These are phyloP conservation scores for Trametes sanguinea DNA, from an alignment of 768 basidiomycete species.

Conservation along the genomic window DNA sequence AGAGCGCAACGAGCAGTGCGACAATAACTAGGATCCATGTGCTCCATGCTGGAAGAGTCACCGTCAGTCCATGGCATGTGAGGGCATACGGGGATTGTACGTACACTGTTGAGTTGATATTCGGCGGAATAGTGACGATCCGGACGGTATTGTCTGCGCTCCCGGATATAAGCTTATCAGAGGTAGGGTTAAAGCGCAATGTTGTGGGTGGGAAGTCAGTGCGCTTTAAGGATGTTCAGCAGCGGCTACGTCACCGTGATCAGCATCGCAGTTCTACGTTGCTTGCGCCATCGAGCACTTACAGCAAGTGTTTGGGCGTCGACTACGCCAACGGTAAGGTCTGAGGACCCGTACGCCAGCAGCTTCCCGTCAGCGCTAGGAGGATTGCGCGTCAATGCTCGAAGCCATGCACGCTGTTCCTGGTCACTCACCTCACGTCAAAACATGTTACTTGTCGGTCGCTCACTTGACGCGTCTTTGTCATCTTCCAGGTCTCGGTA, in stretches of 20 bases:
- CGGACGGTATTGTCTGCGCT: slow-evolving; percentile 90
- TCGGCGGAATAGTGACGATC: slow-evolving; percentile 70
- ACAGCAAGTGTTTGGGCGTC: slow-evolving; percentile 81
- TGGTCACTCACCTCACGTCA: slow-evolving; percentile 69
- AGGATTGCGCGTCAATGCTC: background rate
- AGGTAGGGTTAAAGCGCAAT: slow-evolving; percentile 82
- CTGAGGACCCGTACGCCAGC: slow-evolving; percentile 85
- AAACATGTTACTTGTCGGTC: slow-evolving; percentile 85
- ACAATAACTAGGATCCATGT: slow-evolving; percentile 32
- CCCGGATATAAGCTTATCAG: slow-evolving; percentile 80
- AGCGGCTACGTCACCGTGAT: slow-evolving; percentile 57
- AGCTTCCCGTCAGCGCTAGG: slow-evolving; percentile 76
- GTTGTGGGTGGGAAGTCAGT: slow-evolving; percentile 94
- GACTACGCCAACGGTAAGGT: slow-evolving; percentile 80
- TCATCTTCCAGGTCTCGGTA: slow-evolving; percentile 63
- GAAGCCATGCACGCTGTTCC: background rate
- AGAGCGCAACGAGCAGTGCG: slow-evolving; percentile 33
- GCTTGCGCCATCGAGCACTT: slow-evolving; percentile 28
- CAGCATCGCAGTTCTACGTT: too few species aligned
- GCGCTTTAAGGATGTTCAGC: slow-evolving; percentile 86
- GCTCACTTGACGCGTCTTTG: slow-evolving; percentile 69
- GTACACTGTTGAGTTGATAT: slow-evolving; percentile 53
- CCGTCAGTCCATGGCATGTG: background rate
- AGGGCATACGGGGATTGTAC: slow-evolving; percentile 31
- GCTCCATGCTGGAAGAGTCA: slow-evolving; percentile 30